A percentile compares a stretch with the other conserved stretches of the same genome.
Conservation (phyloP, 2,329 filamentous ascomycete genomes). For the Hypomyces rosellus region DNA sequence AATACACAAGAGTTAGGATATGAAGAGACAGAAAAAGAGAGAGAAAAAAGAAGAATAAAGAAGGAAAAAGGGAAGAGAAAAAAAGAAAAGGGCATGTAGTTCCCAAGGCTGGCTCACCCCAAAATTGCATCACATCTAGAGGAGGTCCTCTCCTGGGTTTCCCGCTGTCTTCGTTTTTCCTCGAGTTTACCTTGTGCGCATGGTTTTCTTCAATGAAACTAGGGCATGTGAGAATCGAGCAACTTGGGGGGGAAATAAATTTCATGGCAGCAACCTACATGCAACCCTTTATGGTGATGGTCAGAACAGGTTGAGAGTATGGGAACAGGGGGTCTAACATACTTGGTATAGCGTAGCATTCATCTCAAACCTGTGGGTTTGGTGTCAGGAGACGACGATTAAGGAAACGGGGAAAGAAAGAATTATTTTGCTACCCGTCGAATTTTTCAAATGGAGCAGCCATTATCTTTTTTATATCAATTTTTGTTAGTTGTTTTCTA, state of each 20-base stretch:
- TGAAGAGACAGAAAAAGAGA: too few relatives aligned
- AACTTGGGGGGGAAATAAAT: neutral
- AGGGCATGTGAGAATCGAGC: neutral
- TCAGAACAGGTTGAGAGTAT: constrained; percentile 7
- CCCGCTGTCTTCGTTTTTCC: constrained; percentile 44
- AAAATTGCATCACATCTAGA: constrained; percentile 82
- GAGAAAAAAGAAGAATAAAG: too few relatives aligned
- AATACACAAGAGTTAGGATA: neutral
- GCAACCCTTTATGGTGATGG: constrained; percentile 38
- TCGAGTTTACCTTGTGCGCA: constrained; percentile 58
- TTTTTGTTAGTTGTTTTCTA: neutral
- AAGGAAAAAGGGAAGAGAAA: too few relatives aligned
- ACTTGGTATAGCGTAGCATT: constrained; percentile 90
- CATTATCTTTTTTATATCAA: constrained; percentile 59
- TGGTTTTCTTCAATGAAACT: constrained; percentile 95
- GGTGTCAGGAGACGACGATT: constrained; percentile 14
- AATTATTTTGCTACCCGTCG: constrained; percentile 52
- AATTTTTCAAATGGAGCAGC: constrained; percentile 73
- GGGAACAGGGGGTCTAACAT: constrained; percentile 27
- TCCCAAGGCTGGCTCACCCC: constrained; percentile 52
- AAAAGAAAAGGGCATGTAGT: neutral
- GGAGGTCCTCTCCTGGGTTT: constrained; percentile 38
- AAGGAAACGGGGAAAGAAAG: neutral
- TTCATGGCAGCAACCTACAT: constrained; percentile 36
- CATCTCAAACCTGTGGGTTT: constrained; percentile 79